Base-by-base conservation (phyloP, 805 yeast genomes). In the Candida parachauliodes region DNA sequence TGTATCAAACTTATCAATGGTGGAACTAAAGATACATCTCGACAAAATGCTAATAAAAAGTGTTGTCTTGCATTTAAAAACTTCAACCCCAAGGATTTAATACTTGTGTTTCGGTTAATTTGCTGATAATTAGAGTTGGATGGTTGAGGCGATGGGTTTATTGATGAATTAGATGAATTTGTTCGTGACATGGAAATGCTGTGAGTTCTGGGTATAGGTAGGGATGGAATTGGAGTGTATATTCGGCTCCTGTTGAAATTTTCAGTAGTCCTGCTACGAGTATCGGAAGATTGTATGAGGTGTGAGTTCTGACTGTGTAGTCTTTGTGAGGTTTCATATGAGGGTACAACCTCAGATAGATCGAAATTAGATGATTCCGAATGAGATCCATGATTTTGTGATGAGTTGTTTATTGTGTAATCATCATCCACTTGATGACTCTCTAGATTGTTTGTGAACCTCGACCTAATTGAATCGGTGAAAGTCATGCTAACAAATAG, bases 1-100 rank as follows among this genome's bases (percentile, higher is more conserved):
- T 59, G 67, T 28, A 67, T 57, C 9, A 76, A 59, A 29, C 86
- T 83, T 8, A 75, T 53, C 8, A 79, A 51, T n/a, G 84, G 76
- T 1, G 88, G 86, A 5, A 82, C 58, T 4, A 88, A 64, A 2
- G 94, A 85, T 20, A 86, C 64, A 49, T 87, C 93, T 33, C 95
- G 68, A 47, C 91, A 82, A n/a, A 80, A 59, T 0, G 93, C 88
- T 43, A 87, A 68, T 4, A 83, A 71, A 42, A 84, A 71, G 54
- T 86, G 93, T 49, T 86, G 88, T 44, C 78, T 72, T 1, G 93
- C 85, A 42, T 81, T 81, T 44, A 87, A 63, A 46, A 86, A 77
- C 46, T 77, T 78, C 40, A 87, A 65, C 0, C 94, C 91, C 16
- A 85, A 57, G 21, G 71, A 66, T 53, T 84, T 83, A 31, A 66